Conservation (phyloP, 306 rosid genomes). For the Abrus precatorius region DNA sequence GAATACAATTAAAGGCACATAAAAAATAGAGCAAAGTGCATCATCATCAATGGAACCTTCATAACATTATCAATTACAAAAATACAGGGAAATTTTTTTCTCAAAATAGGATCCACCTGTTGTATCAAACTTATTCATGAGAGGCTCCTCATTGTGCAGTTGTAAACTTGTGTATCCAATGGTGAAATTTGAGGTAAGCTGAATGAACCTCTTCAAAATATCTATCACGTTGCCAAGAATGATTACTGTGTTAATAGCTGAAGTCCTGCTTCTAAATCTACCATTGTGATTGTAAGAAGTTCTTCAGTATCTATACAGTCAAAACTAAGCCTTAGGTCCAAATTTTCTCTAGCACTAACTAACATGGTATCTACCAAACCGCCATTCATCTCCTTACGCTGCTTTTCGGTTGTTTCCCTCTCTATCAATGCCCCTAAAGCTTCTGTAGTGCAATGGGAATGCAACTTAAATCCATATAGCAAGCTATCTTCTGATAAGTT, state of each 20-base stretch:
- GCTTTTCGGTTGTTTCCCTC: slow-evolving; percentile 75
- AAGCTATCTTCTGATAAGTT: slow-evolving; percentile 71
- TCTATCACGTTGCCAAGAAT: slow-evolving; percentile 44
- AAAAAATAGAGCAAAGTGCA: slow-evolving; percentile 17
- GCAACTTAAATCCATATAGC: slow-evolving; percentile 86
- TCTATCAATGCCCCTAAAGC: slow-evolving; percentile 70
- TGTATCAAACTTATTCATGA: slow-evolving; percentile 35
- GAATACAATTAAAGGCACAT: slow-evolving; percentile 19
- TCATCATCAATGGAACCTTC: slow-evolving; percentile 35
- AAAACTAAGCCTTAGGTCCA: slow-evolving; percentile 88
- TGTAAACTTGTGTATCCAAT: slow-evolving; percentile 40
- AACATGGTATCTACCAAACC: slow-evolving; percentile 86
- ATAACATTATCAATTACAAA: slow-evolving; percentile 47
- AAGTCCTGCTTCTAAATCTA: slow-evolving; percentile 85
- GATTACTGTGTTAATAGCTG: slow-evolving; percentile 60
- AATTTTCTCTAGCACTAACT: slow-evolving; percentile 87
- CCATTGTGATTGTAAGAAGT: slow-evolving; percentile 78
- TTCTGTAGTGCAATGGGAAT: slow-evolving; percentile 70
- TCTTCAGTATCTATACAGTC: slow-evolving; percentile 89
- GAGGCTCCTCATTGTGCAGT: slow-evolving; percentile 33
- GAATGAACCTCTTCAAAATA: slow-evolving; percentile 47
- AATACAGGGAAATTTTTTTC: not conserved
- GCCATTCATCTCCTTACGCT: slow-evolving; percentile 85
- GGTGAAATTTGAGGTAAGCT: slow-evolving; percentile 34
- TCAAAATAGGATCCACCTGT: slow-evolving; percentile 22